These are phyloP conservation scores for Conticribra guillardii DNA, from an alignment of 108 stramenopile genomes.

Conservation along the genomic window DNA sequence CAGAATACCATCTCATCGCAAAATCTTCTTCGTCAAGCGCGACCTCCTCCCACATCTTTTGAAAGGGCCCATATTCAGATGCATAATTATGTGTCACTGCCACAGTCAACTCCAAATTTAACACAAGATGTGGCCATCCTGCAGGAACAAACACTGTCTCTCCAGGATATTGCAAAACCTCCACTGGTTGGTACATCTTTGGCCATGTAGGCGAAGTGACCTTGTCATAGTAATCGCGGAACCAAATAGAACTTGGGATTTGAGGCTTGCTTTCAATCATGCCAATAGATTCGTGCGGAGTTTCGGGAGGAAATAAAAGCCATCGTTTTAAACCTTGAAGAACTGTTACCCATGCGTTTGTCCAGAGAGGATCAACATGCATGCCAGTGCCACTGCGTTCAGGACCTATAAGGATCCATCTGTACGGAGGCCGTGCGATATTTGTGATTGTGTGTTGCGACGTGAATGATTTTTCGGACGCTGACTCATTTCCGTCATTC, in stretches of 20 bases:
- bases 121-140: conserved; percentile 87
- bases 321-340: conserved; percentile 82
- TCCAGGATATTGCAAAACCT: conserved; percentile 78
- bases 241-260: conserved; percentile 79
- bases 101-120: conserved; percentile 80
- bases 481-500: conserved; percentile 16
- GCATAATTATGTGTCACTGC: conserved; percentile 92
- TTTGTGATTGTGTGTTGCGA: neutral
- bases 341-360: conserved; percentile 87
- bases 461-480: neutral
- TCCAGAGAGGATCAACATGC: conserved; percentile 86
- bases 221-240: conserved; percentile 58
- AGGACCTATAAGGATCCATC: conserved; percentile 87
- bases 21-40: conserved; percentile 66
- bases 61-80: conserved; percentile 67
- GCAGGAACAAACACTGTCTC: conserved; percentile 88
- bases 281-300: conserved; percentile 55
- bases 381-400: conserved; percentile 82
- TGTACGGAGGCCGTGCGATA: conserved; percentile 68
- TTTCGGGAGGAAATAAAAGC: conserved; percentile 82
- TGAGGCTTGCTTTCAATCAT: conserved; percentile 66
- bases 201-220: conserved; percentile 53
- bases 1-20: conserved; percentile 41
- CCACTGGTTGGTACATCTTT: conserved; percentile 54
- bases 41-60: conserved; percentile 52